Conservation (phyloP, 495 filamentous ascomycete genomes). For the Bombardia bombarda region DNA sequence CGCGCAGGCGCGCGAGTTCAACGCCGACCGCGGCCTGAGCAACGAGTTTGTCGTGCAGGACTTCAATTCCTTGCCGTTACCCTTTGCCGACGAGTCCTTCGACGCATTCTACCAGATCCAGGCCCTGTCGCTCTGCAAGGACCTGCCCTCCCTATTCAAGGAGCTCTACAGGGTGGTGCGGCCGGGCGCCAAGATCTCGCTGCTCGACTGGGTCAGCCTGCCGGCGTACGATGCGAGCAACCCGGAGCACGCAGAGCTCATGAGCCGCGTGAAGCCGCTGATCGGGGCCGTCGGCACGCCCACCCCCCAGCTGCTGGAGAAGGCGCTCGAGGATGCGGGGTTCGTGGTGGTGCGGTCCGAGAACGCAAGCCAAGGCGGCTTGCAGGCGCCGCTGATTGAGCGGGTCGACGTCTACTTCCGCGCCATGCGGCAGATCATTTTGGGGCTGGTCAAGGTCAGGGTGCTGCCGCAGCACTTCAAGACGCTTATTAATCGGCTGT, state of each 20-base stretch:
- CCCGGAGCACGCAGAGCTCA: constrained; percentile 46
- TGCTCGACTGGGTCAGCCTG: constrained; percentile 54
- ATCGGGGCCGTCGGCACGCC: constrained; percentile 58
- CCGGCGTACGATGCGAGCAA: constrained; percentile 48
- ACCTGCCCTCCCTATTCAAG: constrained; percentile 40
- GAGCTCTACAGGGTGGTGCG: constrained; percentile 51
- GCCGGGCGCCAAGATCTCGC: constrained; percentile 48
- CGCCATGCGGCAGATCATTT: constrained; percentile 44
- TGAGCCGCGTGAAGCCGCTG: constrained; percentile 54
- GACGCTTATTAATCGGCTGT: constrained; percentile 55
- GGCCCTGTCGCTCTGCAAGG: constrained; percentile 52
- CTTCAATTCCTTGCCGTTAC: constrained; percentile 51
- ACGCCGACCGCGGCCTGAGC: constrained; percentile 35
- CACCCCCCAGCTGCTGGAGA: constrained; percentile 45
- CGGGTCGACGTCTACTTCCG: constrained; percentile 55
- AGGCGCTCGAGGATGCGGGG: constrained; percentile 42
- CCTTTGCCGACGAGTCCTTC: constrained; percentile 47
- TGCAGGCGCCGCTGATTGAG: constrained; percentile 53
- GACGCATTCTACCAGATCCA: constrained; percentile 61
- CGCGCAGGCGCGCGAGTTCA: constrained; percentile 47
- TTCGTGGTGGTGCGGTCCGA: constrained; percentile 47
- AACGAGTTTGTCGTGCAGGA: constrained; percentile 51
- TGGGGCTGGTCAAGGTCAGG: constrained; percentile 43
- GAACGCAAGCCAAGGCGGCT: constrained; percentile 49
- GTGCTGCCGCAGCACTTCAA: constrained; percentile 52